These are phyloP conservation scores for Pythium biforme DNA, from an alignment of 352 stramenopile species.

Conservation along the genomic window DNA sequence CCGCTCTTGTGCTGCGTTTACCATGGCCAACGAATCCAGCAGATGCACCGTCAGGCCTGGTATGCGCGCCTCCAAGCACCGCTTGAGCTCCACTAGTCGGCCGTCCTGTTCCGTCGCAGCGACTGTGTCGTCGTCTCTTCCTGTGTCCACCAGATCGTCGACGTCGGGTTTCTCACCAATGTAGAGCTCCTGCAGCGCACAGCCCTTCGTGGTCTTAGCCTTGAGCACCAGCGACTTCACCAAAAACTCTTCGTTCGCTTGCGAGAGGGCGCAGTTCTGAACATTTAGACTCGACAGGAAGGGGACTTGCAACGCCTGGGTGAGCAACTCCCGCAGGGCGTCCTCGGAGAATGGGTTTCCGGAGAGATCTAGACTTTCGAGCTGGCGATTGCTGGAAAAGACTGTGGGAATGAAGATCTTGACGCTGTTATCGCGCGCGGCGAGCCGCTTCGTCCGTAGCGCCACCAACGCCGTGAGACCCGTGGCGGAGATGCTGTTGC, in stretches of 20 bases:
- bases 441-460: conserved; percentile 28
- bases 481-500: conserved; percentile 40
- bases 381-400: conserved; percentile 22
- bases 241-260: conserved; percentile 13
- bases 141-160: conserved; percentile 10
- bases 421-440: conserved; percentile 35
- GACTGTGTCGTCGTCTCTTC: conserved; percentile 9
- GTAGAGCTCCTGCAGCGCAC: conserved; percentile 7
- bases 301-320: not conserved
- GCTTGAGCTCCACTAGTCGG: conserved; percentile 19
- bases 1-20: not conserved
- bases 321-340: conserved; percentile 35
- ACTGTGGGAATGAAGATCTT: conserved; percentile 30
- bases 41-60: conserved; percentile 13
- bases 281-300: conserved; percentile 34
- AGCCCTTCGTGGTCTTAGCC: conserved; percentile 7
- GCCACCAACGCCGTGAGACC: conserved; percentile 34
- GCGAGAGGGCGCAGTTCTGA: conserved; percentile 32
- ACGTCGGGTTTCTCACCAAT: conserved; percentile 12
- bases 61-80: not conserved
- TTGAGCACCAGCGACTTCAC: conserved; percentile 11
- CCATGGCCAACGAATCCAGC: not conserved
- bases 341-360: conserved; percentile 41
- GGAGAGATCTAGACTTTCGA: conserved; percentile 33
- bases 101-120: not conserved